phyloP scores from a whole-genome alignment of 2,329 filamentous ascomycete species.

The Sarocladium oryzae region DNA sequence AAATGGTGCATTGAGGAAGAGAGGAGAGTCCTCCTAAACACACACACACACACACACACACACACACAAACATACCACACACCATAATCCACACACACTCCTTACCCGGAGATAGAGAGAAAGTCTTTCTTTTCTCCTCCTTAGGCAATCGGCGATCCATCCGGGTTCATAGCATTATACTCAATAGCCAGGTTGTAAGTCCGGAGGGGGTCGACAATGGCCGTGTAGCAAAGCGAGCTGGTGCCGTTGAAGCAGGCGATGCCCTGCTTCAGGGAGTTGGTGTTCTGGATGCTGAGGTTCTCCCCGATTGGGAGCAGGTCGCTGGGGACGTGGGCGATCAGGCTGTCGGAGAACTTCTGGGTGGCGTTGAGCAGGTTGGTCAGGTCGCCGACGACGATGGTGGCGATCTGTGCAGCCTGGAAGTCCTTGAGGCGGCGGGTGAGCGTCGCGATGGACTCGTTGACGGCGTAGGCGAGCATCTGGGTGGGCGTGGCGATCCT shows the following conservation, averaged over 20 bases:
- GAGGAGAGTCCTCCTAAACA: too few relatives aligned
- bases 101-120: too few relatives aligned
- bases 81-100: too few relatives aligned
- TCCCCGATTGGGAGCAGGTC: background rate
- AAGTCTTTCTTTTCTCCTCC: too few relatives aligned
- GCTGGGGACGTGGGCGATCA: background rate
- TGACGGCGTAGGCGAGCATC: background rate
- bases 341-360: background rate
- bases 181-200: background rate
- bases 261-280: constrained; percentile 7
- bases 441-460: background rate
- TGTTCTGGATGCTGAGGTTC: constrained; percentile 7
- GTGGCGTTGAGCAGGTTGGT: background rate
- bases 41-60: too few relatives aligned
- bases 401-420: background rate
- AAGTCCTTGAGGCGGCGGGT: background rate
- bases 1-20: too few relatives aligned
- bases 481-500: background rate
- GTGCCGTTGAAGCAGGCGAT: background rate
- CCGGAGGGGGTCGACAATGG: constrained; percentile 3
- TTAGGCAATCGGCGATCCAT: background rate
- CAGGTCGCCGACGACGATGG: constrained; percentile 1
- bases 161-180: background rate
- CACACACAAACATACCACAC: too few relatives aligned
- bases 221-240: background rate